phyloP scores from a whole-genome alignment of 2,329 filamentous ascomycete species.

The Fonsecaea monophora region DNA sequence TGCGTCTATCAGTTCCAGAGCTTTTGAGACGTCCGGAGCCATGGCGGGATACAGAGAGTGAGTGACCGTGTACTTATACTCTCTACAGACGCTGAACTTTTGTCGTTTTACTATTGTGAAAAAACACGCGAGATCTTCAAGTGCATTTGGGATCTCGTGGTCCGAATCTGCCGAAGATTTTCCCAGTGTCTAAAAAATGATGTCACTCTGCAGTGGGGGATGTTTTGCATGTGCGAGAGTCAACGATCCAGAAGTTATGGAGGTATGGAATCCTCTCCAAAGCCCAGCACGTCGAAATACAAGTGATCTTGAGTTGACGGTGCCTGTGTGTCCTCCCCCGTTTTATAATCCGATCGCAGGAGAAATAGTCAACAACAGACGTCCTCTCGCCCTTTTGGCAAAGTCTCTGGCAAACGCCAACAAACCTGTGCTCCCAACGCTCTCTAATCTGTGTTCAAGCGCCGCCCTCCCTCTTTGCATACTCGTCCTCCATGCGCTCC shows the following conservation, averaged over 20 bases:
- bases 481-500: constrained; percentile 57
- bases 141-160: background rate
- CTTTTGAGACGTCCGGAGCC: constrained; percentile 47
- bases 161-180: constrained; percentile 7
- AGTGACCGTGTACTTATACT: background rate
- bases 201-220: background rate
- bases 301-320: background rate
- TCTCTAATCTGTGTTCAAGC: constrained; percentile 17
- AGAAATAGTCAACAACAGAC: background rate
- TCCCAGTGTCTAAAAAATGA: background rate
- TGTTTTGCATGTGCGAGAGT: background rate
- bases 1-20: constrained; percentile 73
- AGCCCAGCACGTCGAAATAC: background rate
- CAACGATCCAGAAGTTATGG: background rate
- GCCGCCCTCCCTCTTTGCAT: constrained; percentile 51
- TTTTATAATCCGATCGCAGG: background rate
- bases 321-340: background rate
- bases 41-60: constrained; percentile 17
- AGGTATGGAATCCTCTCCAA: background rate
- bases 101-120: background rate
- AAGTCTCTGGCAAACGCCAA: background rate
- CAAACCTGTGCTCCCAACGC: background rate
- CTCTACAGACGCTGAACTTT: background rate
- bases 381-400: background rate
- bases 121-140: background rate